Conservation (phyloP, 345 rosid species). For the Crucihimalaya himalaica region DNA sequence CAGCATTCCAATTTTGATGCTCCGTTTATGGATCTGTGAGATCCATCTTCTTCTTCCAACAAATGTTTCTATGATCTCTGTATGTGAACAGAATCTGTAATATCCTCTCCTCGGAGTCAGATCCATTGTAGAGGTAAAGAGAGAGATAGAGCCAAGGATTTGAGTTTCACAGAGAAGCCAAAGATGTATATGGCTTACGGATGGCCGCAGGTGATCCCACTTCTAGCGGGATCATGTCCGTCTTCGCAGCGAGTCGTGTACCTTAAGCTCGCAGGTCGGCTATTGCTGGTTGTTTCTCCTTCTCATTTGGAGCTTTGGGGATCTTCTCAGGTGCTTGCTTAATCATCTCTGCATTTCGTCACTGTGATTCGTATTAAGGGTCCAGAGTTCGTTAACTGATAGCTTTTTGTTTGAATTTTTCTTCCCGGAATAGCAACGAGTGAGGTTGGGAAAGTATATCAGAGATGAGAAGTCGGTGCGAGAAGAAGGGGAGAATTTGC, state of each 20-base stretch:
- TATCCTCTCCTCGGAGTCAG: constrained; percentile 29
- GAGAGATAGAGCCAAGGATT: constrained; percentile 8
- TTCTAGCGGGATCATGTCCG: constrained; percentile 63
- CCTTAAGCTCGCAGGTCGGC: constrained; percentile 64
- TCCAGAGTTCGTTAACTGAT: constrained; percentile 12
- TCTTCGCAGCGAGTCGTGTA: constrained; percentile 74
- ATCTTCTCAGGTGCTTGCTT: constrained; percentile 63
- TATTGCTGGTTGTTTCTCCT: constrained; percentile 77
- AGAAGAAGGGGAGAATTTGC: constrained; percentile 83
- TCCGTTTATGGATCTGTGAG: constrained; percentile 42
- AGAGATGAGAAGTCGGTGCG: constrained; percentile 73
- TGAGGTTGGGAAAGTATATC: constrained; percentile 86
- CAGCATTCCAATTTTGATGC: constrained; percentile 2
- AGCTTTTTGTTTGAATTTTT: neutral
- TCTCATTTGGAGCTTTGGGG: constrained; percentile 93
- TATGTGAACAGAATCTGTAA: constrained; percentile 5
- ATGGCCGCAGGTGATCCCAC: constrained; percentile 96
- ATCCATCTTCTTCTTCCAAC: constrained; percentile 31
- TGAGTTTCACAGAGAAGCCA: constrained; percentile 12
- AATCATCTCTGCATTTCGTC: constrained; percentile 20
- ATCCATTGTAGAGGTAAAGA: constrained; percentile 32
- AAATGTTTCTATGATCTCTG: constrained; percentile 36
- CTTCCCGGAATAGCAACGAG: constrained; percentile 60
- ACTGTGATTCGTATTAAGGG: constrained; percentile 13
- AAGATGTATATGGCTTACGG: constrained; percentile 97